A percentile compares a stretch with the other conserved stretches of the same genome.
These are phyloP conservation scores for Saccharum spontaneum DNA, from an alignment of 176 grass and related monocot species.

Conservation along the genomic window DNA sequence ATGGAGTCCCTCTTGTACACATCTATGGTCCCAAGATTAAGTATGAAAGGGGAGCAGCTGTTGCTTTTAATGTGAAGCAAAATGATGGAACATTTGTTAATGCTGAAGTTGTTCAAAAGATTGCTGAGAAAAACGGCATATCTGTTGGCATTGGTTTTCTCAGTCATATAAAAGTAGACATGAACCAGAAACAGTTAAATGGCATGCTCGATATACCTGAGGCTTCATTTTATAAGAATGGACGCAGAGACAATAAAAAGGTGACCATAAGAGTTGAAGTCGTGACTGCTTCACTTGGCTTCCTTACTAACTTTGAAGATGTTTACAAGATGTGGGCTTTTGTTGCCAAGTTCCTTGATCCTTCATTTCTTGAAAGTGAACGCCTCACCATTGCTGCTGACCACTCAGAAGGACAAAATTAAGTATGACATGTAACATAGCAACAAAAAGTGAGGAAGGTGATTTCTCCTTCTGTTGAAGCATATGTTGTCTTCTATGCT, in stretches of 20 bases:
- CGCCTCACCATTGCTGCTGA: conserved; percentile 45
- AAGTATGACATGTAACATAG: conserved; percentile 50
- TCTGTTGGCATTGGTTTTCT: conserved; percentile 93
- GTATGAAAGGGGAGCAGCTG: conserved; percentile 96
- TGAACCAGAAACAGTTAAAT: conserved; percentile 62
- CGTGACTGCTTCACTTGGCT: conserved; percentile 90
- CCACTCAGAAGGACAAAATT: conserved; percentile 51
- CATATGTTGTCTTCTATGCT: conserved; percentile 26
- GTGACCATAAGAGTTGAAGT: conserved; percentile 79
- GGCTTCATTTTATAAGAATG: conserved; percentile 57
- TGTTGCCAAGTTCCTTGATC: conserved; percentile 88
- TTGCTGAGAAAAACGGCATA: conserved; percentile 89
- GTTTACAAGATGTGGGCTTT: conserved; percentile 99
- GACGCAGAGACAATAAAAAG: conserved; percentile 66
- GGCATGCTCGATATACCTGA: conserved; percentile 50
- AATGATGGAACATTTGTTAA: conserved; percentile 61
- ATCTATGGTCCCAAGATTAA: conserved; percentile 99
- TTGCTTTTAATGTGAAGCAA: conserved; percentile 96
- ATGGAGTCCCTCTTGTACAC: conserved; percentile 62
- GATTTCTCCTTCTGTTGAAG: conserved; percentile 41
- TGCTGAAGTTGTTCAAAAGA: conserved; percentile 93
- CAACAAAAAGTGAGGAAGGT: conserved; percentile 40
- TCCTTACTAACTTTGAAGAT: conserved; percentile 98
- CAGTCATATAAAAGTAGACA: conserved; percentile 77
- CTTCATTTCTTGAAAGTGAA: conserved; percentile 78